Percentiles rank a stretch among this genome's conserved stretches.
Evolutionary conservation across 257 asterid genomes (phyloP).

Genomic region (Anisodus acutangulus): DNA sequence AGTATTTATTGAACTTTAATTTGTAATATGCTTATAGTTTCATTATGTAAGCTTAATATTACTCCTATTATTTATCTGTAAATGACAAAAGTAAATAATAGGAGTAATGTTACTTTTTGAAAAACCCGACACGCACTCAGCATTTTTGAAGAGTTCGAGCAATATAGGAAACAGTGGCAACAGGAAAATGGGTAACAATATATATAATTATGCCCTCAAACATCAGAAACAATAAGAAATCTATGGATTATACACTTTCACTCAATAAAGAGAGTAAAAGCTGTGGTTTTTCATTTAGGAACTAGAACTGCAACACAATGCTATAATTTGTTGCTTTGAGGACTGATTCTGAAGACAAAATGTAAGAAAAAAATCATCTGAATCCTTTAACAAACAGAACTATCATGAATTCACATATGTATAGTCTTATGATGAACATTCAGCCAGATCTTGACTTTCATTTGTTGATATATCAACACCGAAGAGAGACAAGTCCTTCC

Average conservation of each 20-base stretch:
- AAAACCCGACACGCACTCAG: too few relatives aligned
- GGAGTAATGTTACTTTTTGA: too few relatives aligned
- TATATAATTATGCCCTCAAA: too few relatives aligned
- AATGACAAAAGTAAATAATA: too few relatives aligned
- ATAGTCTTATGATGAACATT: conserved; percentile 22
- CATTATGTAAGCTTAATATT: background rate
- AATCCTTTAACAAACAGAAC: background rate
- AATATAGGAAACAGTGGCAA: too few relatives aligned
- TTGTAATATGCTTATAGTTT: too few relatives aligned
- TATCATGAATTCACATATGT: conserved; percentile 15
- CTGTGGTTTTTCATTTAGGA: background rate
- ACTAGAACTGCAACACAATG: background rate
- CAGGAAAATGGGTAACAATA: too few relatives aligned
- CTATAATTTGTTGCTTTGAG: background rate
- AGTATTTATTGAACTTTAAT: too few relatives aligned
- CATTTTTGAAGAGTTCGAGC: too few relatives aligned
- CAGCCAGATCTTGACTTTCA: conserved; percentile 39
- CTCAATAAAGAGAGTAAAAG: background rate
- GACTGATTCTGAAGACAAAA: background rate
- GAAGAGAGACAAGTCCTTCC: conserved; percentile 53
- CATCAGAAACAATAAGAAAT: background rate
- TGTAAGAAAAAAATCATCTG: background rate
- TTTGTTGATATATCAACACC: conserved; percentile 49
- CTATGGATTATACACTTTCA: background rate
- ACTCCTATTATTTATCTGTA: background rate